Conservation (phyloP, 495 filamentous ascomycete species). For the Stereocaulon alpinum region DNA sequence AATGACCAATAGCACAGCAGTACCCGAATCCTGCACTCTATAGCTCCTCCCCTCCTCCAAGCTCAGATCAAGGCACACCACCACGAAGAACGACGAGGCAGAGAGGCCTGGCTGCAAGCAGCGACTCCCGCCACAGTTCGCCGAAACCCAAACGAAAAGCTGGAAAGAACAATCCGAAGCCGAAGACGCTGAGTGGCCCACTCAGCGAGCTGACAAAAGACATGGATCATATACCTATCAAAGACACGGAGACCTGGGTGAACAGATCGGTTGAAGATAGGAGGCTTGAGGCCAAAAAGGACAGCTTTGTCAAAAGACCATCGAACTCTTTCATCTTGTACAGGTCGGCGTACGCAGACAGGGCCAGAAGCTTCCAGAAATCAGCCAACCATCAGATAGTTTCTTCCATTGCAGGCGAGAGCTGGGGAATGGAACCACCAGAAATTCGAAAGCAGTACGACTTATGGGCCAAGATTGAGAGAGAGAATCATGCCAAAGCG, state of each 20-base stretch:
- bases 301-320: constrained; percentile 76
- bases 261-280: constrained; percentile 58
- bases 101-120: constrained; percentile 1
- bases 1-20: constrained; percentile 5
- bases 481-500: constrained; percentile 72
- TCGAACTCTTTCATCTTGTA: constrained; percentile 99
- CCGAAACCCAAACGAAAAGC: constrained; percentile 29
- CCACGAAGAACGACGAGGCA: constrained; percentile 8
- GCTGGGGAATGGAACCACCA: constrained; percentile 74
- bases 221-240: constrained; percentile 50
- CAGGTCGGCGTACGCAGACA: constrained; percentile 80
- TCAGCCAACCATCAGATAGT: constrained; percentile 95
- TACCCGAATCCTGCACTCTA: constrained; percentile 17
- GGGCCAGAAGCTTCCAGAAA: constrained; percentile 69
- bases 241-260: constrained; percentile 77
- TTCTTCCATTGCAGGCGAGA: constrained; percentile 69
- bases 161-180: constrained; percentile 23
- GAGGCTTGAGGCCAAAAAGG: constrained; percentile 56
- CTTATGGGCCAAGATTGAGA: constrained; percentile 67
- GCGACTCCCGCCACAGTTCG: constrained; percentile 13
- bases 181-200: constrained; percentile 52
- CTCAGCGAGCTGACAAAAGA: constrained; percentile 70
- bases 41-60: constrained; percentile 16
- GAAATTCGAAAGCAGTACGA: constrained; percentile 71
- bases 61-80: constrained; percentile 10